Evolutionary conservation across 306 rosid species (phyloP).

Genomic region (Hippophae rhamnoides): DNA sequence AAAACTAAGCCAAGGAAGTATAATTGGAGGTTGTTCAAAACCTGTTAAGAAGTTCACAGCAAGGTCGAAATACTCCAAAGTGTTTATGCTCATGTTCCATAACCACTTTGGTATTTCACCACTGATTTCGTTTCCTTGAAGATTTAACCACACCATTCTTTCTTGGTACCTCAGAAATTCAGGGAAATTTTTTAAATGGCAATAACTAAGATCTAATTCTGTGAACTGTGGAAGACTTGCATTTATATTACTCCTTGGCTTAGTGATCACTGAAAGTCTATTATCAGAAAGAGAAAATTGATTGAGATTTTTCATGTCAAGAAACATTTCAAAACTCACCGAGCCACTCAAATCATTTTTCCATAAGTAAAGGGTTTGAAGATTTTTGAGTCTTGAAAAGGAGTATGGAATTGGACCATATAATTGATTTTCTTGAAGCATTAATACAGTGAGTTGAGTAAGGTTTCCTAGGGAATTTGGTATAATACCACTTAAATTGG

Average conservation of each 20-base stretch:
- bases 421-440: not conserved
- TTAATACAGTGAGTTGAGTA: not conserved
- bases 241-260: not conserved
- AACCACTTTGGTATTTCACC: slow-evolving; percentile 30
- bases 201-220: not conserved
- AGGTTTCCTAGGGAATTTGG: not conserved
- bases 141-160: not conserved
- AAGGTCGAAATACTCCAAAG: not conserved
- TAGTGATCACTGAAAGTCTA: not conserved
- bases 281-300: not conserved
- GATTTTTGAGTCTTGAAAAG: not conserved
- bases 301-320: not conserved
- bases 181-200: not conserved
- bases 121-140: slow-evolving; percentile 5
- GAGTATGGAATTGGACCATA: not conserved
- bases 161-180: not conserved
- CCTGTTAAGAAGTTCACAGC: slow-evolving; percentile 2
- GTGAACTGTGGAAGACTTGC: not conserved
- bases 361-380: not conserved
- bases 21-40: slow-evolving; percentile 8
- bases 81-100: slow-evolving; percentile 11
- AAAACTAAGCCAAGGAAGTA: slow-evolving; percentile 8
- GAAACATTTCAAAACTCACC: not conserved
- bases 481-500: not conserved
- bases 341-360: not conserved